Evolutionary conservation across 495 filamentous ascomycete species (phyloP).

Genomic region (Margaritispora aquatica): DNA sequence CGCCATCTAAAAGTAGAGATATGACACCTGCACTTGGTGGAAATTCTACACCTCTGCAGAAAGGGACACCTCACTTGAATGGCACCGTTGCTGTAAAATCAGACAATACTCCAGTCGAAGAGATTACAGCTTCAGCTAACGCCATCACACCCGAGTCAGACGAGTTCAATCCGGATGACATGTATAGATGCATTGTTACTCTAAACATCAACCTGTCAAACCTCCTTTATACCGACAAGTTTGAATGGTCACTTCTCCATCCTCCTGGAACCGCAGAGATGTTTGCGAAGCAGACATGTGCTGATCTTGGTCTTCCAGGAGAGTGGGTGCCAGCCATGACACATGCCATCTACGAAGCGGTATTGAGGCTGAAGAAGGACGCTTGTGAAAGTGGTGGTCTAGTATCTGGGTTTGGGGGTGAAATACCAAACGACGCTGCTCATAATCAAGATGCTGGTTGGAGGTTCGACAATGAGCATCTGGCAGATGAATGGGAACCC

Average conservation of each 20-base stretch:
- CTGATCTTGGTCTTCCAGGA: constrained; percentile 79
- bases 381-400: constrained; percentile 84
- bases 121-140: constrained; percentile 46
- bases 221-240: constrained; percentile 90
- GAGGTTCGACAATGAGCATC: constrained; percentile 86
- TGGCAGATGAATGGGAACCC: constrained; percentile 91
- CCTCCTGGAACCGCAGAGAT: constrained; percentile 85
- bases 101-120: constrained; percentile 14
- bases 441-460: constrained; percentile 77
- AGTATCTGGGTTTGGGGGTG: constrained; percentile 64
- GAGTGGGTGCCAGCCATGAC: constrained; percentile 95
- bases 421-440: constrained; percentile 86
- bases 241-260: constrained; percentile 96
- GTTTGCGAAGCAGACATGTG: constrained; percentile 87
- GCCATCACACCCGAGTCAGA: constrained; percentile 44
- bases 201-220: constrained; percentile 92
- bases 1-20: constrained; percentile 43
- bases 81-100: constrained; percentile 10
- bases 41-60: constrained; percentile 43
- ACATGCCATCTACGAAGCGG: constrained; percentile 95
- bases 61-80: constrained; percentile 21
- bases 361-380: constrained; percentile 89
- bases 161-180: constrained; percentile 77
- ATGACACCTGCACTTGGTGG: constrained; percentile 41
- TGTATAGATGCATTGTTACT: constrained; percentile 83